These are phyloP conservation scores for Paramecium tetraurelia DNA, from an alignment of 73 alveolate genomes.

Conservation along the genomic window DNA sequence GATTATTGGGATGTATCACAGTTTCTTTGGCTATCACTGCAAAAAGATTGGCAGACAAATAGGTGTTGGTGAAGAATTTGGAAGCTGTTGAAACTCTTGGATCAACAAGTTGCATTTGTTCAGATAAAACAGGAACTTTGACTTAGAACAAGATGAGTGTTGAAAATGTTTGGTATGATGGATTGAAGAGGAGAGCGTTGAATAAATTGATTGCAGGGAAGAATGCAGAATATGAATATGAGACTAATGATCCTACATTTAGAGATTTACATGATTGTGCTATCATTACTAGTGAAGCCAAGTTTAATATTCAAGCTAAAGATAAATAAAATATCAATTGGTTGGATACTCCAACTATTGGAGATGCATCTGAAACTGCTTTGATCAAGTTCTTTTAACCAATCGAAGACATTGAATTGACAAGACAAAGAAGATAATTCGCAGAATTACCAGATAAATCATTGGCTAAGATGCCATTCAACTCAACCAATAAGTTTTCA, in stretches of 20 bases:
- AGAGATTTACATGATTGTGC: conserved; percentile 56
- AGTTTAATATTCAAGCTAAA: conserved; percentile 29
- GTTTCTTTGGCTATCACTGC: conserved; percentile 94
- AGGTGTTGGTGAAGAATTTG: conserved; percentile 89
- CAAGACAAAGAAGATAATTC: conserved; percentile 59
- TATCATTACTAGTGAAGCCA: conserved; percentile 55
- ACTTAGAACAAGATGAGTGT: conserved; percentile 86
- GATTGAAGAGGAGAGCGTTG: conserved; percentile 78
- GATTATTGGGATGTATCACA: conserved; percentile 90
- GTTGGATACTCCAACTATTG: conserved; percentile 62
- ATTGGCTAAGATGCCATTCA: conserved; percentile 51
- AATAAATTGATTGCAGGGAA: conserved; percentile 68
- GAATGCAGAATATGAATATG: conserved; percentile 57
- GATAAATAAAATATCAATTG: conserved; percentile 24
- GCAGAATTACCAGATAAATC: conserved; percentile 54
- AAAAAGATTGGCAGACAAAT: conserved; percentile 84
- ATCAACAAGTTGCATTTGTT: conserved; percentile 93
- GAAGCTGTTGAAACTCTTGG: conserved; percentile 96
- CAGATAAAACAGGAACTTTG: conserved; percentile 96
- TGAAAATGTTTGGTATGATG: conserved; percentile 82
- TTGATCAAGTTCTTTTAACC: conserved; percentile 87
- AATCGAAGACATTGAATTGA: conserved; percentile 62
- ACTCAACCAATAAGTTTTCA: conserved; percentile 37
- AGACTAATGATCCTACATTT: conserved; percentile 48
- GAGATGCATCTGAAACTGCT: conserved; percentile 93